Conservation (phyloP, 441 rosid species). For the Viola pubescens region DNA sequence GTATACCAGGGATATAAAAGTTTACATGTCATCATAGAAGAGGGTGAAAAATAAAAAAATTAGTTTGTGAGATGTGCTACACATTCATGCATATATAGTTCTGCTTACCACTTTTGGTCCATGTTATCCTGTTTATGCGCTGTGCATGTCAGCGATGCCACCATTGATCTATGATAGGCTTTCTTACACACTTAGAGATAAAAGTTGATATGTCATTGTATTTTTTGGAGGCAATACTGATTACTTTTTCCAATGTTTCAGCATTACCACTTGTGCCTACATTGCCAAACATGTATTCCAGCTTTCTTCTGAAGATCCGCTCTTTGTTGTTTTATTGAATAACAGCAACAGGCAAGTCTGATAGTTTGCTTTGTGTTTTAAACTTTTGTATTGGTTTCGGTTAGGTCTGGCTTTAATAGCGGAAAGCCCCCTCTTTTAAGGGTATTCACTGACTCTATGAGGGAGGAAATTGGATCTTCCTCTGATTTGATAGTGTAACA, state of each 20-base stretch:
- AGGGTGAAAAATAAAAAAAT: no score
- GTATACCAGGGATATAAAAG: no score
- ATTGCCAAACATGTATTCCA: conserved; percentile 48
- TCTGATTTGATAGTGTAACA: no score
- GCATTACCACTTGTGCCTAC: conserved; percentile 54
- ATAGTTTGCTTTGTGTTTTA: not conserved
- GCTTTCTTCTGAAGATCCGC: conserved; percentile 57
- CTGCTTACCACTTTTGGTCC: not conserved
- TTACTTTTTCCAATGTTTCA: conserved; percentile 23
- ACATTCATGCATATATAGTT: no score
- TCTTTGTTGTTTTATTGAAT: conserved; percentile 52
- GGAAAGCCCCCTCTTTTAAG: not conserved
- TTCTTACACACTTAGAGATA: not conserved
- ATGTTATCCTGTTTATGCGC: not conserved
- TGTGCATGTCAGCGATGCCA: not conserved
- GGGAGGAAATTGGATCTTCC: not conserved
- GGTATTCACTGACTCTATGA: not conserved
- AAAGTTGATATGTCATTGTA: not conserved
- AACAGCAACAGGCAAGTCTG: conserved; percentile 44
- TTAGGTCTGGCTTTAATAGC: not conserved
- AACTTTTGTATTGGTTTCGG: not conserved
- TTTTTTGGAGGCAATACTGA: not conserved
- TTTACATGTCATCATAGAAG: no score
- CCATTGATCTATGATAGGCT: not conserved
- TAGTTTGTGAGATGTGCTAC: no score